Percentiles rank a stretch among this genome's conserved stretches.
Evolutionary conservation across 2,329 filamentous ascomycete species (phyloP).

Genomic region (Ustilaginoidea virens): DNA sequence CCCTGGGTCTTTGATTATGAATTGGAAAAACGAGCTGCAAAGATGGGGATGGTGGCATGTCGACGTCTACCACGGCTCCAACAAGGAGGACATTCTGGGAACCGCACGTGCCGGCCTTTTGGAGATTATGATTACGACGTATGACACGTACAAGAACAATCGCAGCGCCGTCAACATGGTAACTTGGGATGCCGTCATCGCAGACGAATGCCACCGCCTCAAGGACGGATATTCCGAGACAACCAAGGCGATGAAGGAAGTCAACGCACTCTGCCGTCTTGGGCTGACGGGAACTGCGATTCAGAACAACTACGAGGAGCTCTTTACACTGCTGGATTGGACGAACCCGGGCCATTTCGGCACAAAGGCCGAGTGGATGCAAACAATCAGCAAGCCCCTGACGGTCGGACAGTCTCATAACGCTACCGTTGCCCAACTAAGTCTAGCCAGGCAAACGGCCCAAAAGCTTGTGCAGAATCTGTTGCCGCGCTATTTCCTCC

Average conservation of each 20-base stretch:
- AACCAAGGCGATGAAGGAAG: slow-evolving; percentile 72
- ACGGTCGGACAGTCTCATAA: slow-evolving; percentile 86
- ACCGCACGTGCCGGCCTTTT: slow-evolving; percentile 61
- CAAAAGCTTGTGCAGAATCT: slow-evolving; percentile 75
- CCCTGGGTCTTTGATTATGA: slow-evolving; percentile 73
- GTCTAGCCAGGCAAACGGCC: slow-evolving; percentile 65
- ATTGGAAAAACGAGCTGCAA: slow-evolving; percentile 76
- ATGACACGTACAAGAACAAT: slow-evolving; percentile 74
- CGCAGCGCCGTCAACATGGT: slow-evolving; percentile 63
- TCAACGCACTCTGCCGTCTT: slow-evolving; percentile 85
- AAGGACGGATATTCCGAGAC: slow-evolving; percentile 67
- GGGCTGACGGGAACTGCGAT: slow-evolving; percentile 92
- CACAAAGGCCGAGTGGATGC: slow-evolving; percentile 57
- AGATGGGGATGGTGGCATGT: slow-evolving; percentile 95
- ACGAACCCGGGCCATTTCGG: slow-evolving; percentile 67
- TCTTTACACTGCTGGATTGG: slow-evolving; percentile 96
- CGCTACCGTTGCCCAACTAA: slow-evolving; percentile 70
- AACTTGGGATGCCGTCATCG: slow-evolving; percentile 85
- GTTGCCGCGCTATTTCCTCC: slow-evolving; percentile 76
- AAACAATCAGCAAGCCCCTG: slow-evolving; percentile 62
- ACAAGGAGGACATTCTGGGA: slow-evolving; percentile 53
- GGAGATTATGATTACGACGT: slow-evolving; percentile 91
- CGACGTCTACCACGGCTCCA: slow-evolving; percentile 60
- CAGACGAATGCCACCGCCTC: slow-evolving; percentile 83
- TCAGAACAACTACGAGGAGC: slow-evolving; percentile 93